A percentile compares a stretch with the other conserved stretches of the same genome.
phyloP scores from a whole-genome alignment of 2,329 filamentous ascomycete genomes.

The Plenodomus lindquistii region DNA sequence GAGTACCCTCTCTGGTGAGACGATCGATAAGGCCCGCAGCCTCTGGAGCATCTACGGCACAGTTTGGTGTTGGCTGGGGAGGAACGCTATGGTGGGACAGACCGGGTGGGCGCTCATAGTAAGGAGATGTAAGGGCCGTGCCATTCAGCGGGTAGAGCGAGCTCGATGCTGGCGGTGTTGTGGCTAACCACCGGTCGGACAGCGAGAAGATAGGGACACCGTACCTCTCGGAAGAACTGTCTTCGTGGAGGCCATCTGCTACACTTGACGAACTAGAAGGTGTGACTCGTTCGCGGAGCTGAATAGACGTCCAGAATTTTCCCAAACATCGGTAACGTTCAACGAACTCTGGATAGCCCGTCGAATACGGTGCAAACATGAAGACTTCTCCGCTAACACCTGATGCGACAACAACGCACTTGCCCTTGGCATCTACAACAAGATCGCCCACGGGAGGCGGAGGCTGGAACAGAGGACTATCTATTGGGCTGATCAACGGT shows the following conservation, averaged over 20 bases:
- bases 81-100: constrained; percentile 66
- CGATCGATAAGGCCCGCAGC: constrained; percentile 74
- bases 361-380: constrained; percentile 59
- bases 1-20: constrained; percentile 76
- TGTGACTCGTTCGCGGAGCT: constrained; percentile 51
- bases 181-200: constrained; percentile 75
- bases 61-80: constrained; percentile 67
- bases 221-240: constrained; percentile 39
- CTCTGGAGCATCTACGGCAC: constrained; percentile 72
- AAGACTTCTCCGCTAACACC: constrained; percentile 86
- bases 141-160: constrained; percentile 72
- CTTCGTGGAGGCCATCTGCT: constrained; percentile 41
- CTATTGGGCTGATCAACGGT: constrained; percentile 59
- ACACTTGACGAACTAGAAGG: constrained; percentile 43
- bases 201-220: constrained; percentile 71
- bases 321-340: constrained; percentile 69
- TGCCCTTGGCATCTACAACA: constrained; percentile 71
- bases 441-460: constrained; percentile 74
- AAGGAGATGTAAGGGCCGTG: constrained; percentile 57
- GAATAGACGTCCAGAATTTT: constrained; percentile 90
- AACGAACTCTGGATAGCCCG: constrained; percentile 29
- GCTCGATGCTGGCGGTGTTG: constrained; percentile 73
- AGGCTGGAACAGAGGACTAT: constrained; percentile 67
- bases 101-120: constrained; percentile 59
- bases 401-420: constrained; percentile 74